phyloP scores from a whole-genome alignment of 2,329 filamentous ascomycete species.

The Phoma sp. region DNA sequence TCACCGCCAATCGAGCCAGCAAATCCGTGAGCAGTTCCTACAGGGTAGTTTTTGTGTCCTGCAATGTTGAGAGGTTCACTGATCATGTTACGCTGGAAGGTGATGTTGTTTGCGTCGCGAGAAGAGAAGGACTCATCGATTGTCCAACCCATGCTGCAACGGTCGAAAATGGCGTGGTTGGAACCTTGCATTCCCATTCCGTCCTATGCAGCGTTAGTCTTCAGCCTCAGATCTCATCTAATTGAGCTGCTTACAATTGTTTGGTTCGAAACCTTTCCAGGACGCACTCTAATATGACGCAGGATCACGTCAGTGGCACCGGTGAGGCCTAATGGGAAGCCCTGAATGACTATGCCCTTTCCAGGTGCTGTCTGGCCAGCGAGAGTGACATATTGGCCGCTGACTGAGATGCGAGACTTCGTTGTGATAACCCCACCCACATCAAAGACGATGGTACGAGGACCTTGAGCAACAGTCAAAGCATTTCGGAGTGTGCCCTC shows the following conservation, averaged over 20 bases:
- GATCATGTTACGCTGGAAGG: constrained; percentile 46
- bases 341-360: constrained; percentile 34
- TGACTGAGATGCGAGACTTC: constrained; percentile 23
- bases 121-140: constrained; percentile 48
- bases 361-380: constrained; percentile 28
- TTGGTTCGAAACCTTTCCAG: constrained; percentile 38
- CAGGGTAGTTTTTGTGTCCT: constrained; percentile 48
- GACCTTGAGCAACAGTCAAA: constrained; percentile 32
- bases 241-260: constrained; percentile 27
- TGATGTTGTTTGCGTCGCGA: constrained; percentile 44
- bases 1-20: constrained; percentile 40
- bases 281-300: constrained; percentile 33
- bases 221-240: too few species aligned
- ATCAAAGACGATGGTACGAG: constrained; percentile 27
- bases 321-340: constrained; percentile 40
- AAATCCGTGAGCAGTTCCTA: constrained; percentile 32
- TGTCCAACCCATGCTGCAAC: constrained; percentile 45
- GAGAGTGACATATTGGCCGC: constrained; percentile 24
- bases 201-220: constrained; percentile 6
- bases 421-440: constrained; percentile 27
- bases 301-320: constrained; percentile 39
- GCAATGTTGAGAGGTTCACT: constrained; percentile 48
- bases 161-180: constrained; percentile 46
- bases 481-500: constrained; percentile 48
- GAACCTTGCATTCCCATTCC: constrained; percentile 48